Evolutionary conservation across 1,139 yeast species (phyloP).

Genomic region (Sugiyamaella castrensis): DNA sequence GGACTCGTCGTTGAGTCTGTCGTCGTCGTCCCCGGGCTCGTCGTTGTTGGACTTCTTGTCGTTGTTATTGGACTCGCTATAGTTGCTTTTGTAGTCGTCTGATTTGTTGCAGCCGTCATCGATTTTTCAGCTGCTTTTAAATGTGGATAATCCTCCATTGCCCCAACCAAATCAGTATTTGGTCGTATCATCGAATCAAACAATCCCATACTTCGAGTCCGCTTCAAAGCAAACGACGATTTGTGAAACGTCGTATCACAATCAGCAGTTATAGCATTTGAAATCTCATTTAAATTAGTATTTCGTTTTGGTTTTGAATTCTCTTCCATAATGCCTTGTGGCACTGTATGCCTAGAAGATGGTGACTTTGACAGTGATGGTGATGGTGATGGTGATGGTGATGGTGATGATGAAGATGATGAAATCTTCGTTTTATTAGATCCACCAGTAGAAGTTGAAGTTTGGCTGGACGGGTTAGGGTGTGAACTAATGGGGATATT

Average conservation of each 20-base stretch:
- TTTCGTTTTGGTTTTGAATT: constrained; percentile 12
- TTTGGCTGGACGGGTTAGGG: no score
- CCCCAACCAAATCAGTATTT: constrained; percentile 22
- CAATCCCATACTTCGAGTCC: constrained; percentile 81
- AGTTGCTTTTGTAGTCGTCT: background rate
- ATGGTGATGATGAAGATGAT: background rate
- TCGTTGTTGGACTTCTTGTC: no score
- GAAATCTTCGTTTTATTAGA: background rate
- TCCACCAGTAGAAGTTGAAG: no score
- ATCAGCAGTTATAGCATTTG: constrained; percentile 60
- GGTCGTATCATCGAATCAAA: constrained; percentile 45
- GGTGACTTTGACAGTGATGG: constrained; percentile 1
- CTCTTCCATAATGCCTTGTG: constrained; percentile 2
- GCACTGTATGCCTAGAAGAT: background rate
- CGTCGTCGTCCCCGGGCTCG: no score
- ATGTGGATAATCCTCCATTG: constrained; percentile 27
- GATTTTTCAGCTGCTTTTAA: constrained; percentile 12
- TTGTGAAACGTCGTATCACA: constrained; percentile 70
- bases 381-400: constrained; percentile 11
- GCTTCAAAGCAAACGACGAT: constrained; percentile 70
- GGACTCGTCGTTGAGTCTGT: no score
- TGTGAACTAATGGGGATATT: no score
- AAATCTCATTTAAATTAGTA: constrained; percentile 28
- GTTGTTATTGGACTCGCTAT: no score
- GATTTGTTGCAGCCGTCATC: background rate